A percentile compares a stretch with the other conserved stretches of the same genome.
phyloP scores from a whole-genome alignment of 345 rosid genomes.

The Dovyalis caffra region DNA sequence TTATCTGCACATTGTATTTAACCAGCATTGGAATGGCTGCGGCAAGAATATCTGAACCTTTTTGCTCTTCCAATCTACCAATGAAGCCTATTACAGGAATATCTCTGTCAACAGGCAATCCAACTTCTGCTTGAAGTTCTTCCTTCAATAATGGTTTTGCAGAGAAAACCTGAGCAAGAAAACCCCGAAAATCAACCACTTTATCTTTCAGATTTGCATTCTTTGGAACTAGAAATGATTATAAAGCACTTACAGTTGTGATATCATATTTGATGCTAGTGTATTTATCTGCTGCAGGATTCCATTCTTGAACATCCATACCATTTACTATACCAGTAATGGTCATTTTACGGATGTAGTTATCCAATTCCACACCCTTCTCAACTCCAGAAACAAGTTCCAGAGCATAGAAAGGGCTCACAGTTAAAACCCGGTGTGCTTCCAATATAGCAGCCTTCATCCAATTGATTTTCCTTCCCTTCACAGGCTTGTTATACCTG shows the following conservation, averaged over 20 bases:
- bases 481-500: constrained; percentile 62
- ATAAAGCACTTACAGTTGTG: constrained; percentile 57
- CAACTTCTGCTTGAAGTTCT: constrained; percentile 87
- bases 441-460: constrained; percentile 90
- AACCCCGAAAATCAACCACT: background rate
- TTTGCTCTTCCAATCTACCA: constrained; percentile 95
- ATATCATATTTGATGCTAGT: constrained; percentile 61
- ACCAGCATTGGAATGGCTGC: constrained; percentile 65
- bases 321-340: constrained; percentile 82
- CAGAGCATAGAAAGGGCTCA: constrained; percentile 80
- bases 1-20: constrained; percentile 63
- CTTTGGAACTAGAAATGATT: background rate
- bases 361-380: constrained; percentile 83
- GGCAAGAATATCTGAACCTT: constrained; percentile 88
- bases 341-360: constrained; percentile 47
- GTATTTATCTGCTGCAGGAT: constrained; percentile 77
- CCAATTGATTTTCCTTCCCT: constrained; percentile 97
- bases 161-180: constrained; percentile 51
- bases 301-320: constrained; percentile 98
- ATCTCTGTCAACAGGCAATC: constrained; percentile 78
- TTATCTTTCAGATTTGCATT: background rate
- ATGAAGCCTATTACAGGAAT: constrained; percentile 91
- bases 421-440: constrained; percentile 71
- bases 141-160: constrained; percentile 91
- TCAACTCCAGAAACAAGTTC: constrained; percentile 75